Evolutionary conservation across 345 rosid species (phyloP).

Genomic region (Lepidium africanum): DNA sequence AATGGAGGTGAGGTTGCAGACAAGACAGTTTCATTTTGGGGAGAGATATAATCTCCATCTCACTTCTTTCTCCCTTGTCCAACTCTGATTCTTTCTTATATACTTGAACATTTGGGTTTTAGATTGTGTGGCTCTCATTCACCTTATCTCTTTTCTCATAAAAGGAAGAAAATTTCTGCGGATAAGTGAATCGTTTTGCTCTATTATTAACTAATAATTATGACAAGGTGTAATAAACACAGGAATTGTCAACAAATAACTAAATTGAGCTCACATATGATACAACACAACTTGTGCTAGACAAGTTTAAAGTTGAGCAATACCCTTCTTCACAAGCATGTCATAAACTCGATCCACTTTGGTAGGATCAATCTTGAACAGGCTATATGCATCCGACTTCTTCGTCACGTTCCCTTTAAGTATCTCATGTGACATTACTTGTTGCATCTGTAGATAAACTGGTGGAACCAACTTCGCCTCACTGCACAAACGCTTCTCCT

Average conservation of each 20-base stretch:
- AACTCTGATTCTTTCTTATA: conserved; percentile 11
- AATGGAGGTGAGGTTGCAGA: conserved; percentile 19
- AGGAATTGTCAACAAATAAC: conserved; percentile 7
- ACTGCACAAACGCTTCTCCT: conserved; percentile 83
- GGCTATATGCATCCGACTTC: conserved; percentile 67
- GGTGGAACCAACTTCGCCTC: conserved; percentile 74
- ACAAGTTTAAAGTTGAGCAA: conserved; percentile 50
- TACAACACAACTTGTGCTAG: conserved; percentile 4
- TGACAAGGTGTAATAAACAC: conserved; percentile 3
- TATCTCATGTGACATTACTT: conserved; percentile 65
- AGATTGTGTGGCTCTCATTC: conserved; percentile 22
- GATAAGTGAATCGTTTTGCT: conserved; percentile 10
- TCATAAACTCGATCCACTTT: conserved; percentile 84
- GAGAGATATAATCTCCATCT: conserved; percentile 12
- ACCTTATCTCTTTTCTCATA: conserved; percentile 17
- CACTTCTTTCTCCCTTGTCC: neutral
- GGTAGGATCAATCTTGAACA: conserved; percentile 75
- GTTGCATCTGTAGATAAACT: conserved; percentile 77
- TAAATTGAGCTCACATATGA: conserved; percentile 16
- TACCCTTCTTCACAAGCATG: conserved; percentile 89
- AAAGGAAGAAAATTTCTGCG: neutral
- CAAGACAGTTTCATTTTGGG: conserved; percentile 15
- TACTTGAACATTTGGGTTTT: neutral
- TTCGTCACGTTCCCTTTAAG: conserved; percentile 64
- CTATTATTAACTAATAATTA: conserved; percentile 9